A percentile compares a stretch with the other conserved stretches of the same genome.
These are phyloP conservation scores for Colletotrichum camelliae DNA, from an alignment of 2,329 filamentous ascomycete species.

Conservation along the genomic window DNA sequence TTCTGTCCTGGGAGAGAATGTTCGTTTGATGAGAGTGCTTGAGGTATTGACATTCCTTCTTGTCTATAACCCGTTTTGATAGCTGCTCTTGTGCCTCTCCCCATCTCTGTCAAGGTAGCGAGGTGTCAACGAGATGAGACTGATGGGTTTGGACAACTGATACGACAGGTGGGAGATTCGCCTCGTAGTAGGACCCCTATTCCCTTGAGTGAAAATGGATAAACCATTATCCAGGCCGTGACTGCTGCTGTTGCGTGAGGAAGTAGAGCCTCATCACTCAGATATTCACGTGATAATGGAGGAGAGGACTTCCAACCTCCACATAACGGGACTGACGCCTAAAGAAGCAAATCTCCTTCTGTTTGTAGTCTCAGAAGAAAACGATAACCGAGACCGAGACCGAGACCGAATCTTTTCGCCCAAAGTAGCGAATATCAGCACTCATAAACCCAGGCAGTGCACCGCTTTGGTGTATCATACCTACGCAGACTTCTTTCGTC, in stretches of 20 bases:
- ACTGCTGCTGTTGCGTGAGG: neutral
- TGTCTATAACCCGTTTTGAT: neutral
- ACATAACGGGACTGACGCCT: neutral
- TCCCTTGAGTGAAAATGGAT: neutral
- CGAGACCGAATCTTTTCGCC: neutral
- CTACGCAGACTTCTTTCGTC: neutral
- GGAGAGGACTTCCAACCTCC: neutral
- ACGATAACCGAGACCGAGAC: neutral
- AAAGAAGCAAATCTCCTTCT: neutral
- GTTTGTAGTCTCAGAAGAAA: fast-evolving
- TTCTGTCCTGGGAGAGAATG: fast-evolving
- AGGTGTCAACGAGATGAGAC: neutral
- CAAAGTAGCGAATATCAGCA: neutral
- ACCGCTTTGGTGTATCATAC: neutral
- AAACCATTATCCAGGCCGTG: neutral
- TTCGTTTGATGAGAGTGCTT: neutral
- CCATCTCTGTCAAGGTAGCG: no score
- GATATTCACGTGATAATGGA: neutral
- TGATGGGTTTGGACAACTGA: neutral
- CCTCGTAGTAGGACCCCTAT: neutral
- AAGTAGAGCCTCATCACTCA: neutral
- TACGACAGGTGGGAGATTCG: fast-evolving
- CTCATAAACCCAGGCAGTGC: neutral
- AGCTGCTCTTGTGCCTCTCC: no score
- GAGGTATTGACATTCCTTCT: fast-evolving